phyloP scores from a whole-genome alignment of 176 grass and related monocot genomes.

The Urochloa ruziziensis region DNA sequence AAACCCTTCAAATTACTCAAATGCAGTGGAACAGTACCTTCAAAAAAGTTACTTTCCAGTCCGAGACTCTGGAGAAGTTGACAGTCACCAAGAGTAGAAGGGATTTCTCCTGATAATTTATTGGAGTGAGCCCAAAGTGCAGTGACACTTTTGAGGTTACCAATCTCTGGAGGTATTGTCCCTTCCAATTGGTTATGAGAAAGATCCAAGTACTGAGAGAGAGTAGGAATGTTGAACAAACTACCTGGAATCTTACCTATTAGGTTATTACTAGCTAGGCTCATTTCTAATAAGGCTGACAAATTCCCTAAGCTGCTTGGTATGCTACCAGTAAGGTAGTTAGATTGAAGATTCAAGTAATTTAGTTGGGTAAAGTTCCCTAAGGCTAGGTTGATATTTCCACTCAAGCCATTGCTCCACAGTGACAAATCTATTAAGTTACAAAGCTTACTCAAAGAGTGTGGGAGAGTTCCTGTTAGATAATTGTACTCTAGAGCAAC shows the following conservation, averaged over 20 bases:
- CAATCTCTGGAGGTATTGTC: slow-evolving; percentile 18
- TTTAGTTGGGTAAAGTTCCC: slow-evolving; percentile 38
- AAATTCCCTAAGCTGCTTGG: slow-evolving; percentile 33
- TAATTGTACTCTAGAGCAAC: neutral
- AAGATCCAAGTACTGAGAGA: slow-evolving; percentile 27
- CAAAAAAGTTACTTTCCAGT: slow-evolving; percentile 39
- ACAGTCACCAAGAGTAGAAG: slow-evolving; percentile 38
- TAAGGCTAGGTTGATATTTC: neutral
- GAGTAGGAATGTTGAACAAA: slow-evolving; percentile 29
- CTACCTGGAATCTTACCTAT: slow-evolving; percentile 24
- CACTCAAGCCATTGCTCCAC: neutral
- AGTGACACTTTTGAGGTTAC: slow-evolving; percentile 11
- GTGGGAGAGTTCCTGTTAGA: slow-evolving; percentile 40
- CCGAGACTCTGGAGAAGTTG: slow-evolving; percentile 24
- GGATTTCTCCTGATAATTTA: slow-evolving; percentile 39
- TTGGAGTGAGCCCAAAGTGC: slow-evolving; percentile 3
- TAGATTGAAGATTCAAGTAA: slow-evolving; percentile 2
- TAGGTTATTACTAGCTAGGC: slow-evolving; percentile 30
- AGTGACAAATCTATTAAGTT: neutral
- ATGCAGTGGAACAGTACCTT: slow-evolving; percentile 23
- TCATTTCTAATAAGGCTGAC: neutral
- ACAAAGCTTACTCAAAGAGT: slow-evolving; percentile 23
- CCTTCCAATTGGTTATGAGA: slow-evolving; percentile 34
- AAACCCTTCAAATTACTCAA: slow-evolving; percentile 4
- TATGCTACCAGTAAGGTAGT: slow-evolving; percentile 31